Conservation (phyloP, 768 basidiomycete species). For the Macrolepiota albuminosa region DNA sequence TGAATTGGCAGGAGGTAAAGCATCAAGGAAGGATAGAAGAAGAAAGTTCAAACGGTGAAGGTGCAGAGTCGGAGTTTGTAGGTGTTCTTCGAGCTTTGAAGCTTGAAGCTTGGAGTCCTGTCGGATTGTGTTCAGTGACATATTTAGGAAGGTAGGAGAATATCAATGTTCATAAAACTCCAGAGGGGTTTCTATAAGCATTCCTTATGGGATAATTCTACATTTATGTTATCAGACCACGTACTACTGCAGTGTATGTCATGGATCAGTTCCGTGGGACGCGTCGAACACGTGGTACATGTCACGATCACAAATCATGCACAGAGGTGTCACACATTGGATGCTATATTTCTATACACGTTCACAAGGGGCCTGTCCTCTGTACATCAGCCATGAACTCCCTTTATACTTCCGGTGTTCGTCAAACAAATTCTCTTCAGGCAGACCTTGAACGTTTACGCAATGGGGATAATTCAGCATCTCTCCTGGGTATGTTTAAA, state of each 20-base stretch:
- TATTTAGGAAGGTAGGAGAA: background rate
- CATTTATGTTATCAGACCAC: background rate
- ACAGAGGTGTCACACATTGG: background rate
- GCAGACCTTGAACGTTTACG: conserved; percentile 82
- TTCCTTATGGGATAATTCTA: background rate
- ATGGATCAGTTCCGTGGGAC: background rate
- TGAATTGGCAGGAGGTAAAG: conserved; percentile 63
- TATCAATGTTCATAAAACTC: background rate
- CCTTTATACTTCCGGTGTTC: conserved; percentile 87
- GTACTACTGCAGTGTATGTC: background rate
- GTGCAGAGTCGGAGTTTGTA: background rate
- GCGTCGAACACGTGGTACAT: background rate
- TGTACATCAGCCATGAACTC: conserved; percentile 69
- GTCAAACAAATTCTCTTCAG: conserved; percentile 86
- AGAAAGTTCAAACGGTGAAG: conserved; percentile 17
- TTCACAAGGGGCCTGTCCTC: conserved; percentile 9
- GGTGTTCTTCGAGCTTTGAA: background rate
- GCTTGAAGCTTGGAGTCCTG: background rate
- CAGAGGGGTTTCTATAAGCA: background rate
- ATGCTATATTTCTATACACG: background rate
- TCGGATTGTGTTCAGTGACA: background rate
- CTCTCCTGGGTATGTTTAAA: conserved; percentile 68
- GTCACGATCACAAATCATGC: background rate
- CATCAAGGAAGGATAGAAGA: conserved; percentile 31
- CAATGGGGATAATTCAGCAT: conserved; percentile 74